These are phyloP conservation scores for Diaporthe sp. DNA, from an alignment of 2,329 filamentous ascomycete genomes.

Conservation along the genomic window DNA sequence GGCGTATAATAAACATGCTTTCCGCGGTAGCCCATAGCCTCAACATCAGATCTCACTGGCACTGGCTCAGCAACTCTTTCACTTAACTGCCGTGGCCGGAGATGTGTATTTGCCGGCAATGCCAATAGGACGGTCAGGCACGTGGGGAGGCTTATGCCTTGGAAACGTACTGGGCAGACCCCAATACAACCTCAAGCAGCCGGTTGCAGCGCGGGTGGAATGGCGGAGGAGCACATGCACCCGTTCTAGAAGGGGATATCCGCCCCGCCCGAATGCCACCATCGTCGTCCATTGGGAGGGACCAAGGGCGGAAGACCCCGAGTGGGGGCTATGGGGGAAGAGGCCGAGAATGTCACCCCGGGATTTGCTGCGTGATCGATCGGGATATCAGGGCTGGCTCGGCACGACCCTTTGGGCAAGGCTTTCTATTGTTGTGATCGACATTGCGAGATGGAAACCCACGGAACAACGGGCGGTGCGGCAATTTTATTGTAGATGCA, in stretches of 20 bases:
- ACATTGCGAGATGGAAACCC: neutral
- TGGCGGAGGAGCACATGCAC: neutral
- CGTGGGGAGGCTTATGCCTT: conserved; percentile 13
- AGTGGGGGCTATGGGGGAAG: neutral
- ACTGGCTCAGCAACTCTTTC: no score
- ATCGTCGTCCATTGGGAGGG: neutral
- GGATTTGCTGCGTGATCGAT: neutral
- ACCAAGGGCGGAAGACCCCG: neutral
- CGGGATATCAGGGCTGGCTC: neutral
- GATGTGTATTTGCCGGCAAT: neutral
- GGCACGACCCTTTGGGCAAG: neutral
- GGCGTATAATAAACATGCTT: neutral
- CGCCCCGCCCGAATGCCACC: neutral
- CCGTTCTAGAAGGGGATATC: neutral
- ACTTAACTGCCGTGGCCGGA: neutral
- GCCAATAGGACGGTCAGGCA: neutral
- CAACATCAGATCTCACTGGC: neutral
- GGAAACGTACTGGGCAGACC: neutral
- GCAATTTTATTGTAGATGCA: no score
- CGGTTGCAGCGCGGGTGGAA: neutral
- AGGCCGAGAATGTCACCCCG: neutral
- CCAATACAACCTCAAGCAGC: neutral
- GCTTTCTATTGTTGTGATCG: neutral
- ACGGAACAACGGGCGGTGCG: no score
- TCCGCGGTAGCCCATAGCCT: neutral